phyloP scores from a whole-genome alignment of 495 filamentous ascomycete species.

The Staphylotrichum longicolle region DNA sequence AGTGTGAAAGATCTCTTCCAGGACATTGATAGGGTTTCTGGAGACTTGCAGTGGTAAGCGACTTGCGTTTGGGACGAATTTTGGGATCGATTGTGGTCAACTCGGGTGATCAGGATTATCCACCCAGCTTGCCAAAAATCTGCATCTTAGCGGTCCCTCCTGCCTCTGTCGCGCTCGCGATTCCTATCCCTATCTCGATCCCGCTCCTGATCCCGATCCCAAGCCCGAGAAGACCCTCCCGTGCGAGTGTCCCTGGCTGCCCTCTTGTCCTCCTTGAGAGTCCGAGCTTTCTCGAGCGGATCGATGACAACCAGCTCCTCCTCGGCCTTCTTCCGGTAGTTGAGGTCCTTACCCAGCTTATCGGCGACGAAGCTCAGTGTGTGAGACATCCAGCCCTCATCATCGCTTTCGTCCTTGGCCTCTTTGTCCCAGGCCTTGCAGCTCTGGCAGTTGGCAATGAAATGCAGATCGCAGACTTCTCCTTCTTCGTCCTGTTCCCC shows the following conservation, averaged over 20 bases:
- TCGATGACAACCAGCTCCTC: conserved; percentile 94
- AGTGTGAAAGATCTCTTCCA: no score
- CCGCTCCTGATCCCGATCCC: conserved; percentile 49
- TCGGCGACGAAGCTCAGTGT: conserved; percentile 83
- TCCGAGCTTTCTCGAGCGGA: conserved; percentile 78
- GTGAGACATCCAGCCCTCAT: conserved; percentile 67
- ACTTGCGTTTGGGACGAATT: no score
- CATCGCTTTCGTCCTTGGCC: conserved; percentile 59
- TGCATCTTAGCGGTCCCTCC: neutral
- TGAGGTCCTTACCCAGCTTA: conserved; percentile 84
- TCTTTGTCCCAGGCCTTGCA: conserved; percentile 75
- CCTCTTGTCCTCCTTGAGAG: conserved; percentile 62
- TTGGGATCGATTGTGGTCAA: no score
- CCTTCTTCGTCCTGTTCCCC: conserved; percentile 36
- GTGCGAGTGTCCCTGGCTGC: conserved; percentile 50
- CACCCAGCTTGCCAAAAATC: neutral
- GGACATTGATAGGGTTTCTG: no score
- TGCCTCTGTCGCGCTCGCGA: neutral
- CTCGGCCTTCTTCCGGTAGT: conserved; percentile 82
- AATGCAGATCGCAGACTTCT: conserved; percentile 79
- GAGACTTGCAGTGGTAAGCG: no score
- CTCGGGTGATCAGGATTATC: no score
- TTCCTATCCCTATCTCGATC: conserved; percentile 13
- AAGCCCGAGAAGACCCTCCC: conserved; percentile 52
- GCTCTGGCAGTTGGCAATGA: conserved; percentile 89